These are phyloP conservation scores for Lachancea cidri DNA, from an alignment of 805 yeast species.

Conservation along the genomic window DNA sequence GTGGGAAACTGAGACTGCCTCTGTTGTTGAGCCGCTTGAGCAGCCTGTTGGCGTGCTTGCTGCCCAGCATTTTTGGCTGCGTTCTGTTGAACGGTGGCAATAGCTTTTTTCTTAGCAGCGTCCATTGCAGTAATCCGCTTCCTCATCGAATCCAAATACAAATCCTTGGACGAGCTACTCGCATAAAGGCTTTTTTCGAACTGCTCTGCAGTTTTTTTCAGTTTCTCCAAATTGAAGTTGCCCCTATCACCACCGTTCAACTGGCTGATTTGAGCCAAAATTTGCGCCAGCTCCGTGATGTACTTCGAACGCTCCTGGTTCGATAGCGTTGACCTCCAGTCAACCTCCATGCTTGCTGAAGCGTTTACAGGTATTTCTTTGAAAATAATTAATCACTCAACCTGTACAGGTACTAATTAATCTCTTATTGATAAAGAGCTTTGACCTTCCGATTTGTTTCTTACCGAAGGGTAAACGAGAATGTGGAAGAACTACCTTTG, in stretches of 20 bases:
- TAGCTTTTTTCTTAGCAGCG: constrained; percentile 30
- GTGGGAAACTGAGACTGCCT: constrained; percentile 14
- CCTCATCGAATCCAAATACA: constrained; percentile 48
- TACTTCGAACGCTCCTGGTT: constrained; percentile 30
- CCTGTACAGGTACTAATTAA: not conserved
- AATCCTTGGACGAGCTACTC: constrained; percentile 51
- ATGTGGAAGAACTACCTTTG: not conserved
- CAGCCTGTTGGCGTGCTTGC: constrained; percentile 21
- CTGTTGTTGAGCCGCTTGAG: constrained; percentile 24
- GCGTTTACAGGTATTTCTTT: not conserved
- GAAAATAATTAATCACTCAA: not conserved
- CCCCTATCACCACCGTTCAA: constrained; percentile 31
- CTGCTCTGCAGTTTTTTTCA: constrained; percentile 58
- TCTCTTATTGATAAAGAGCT: not conserved
- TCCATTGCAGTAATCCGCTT: constrained; percentile 40
- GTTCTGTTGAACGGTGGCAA: constrained; percentile 10
- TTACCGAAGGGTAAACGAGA: not conserved
- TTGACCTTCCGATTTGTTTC: not conserved
- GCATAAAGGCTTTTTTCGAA: constrained; percentile 63
- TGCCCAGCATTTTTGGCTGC: constrained; percentile 20
- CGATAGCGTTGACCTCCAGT: constrained; percentile 13
- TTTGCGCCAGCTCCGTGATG: constrained; percentile 30
- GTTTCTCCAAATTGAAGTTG: constrained; percentile 36
- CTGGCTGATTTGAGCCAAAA: constrained; percentile 33
- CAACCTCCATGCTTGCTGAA: constrained; percentile 4